Evolutionary conservation across 768 basidiomycete species (phyloP).

Genomic region (Grammothele lineata): DNA sequence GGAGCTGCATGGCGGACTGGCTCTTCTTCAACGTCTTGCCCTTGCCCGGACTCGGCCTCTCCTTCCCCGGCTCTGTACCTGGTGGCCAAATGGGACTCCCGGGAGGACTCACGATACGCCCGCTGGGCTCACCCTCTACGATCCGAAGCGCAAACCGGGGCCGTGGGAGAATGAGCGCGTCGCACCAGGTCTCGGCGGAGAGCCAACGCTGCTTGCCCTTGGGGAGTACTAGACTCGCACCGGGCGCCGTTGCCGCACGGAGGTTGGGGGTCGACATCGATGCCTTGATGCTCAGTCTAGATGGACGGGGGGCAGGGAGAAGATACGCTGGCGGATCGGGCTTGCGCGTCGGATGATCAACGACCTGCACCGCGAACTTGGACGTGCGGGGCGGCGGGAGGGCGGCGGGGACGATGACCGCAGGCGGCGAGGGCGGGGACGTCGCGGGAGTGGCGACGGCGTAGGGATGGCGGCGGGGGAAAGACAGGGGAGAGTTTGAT

Average conservation of each 20-base stretch:
- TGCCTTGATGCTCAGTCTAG: conserved; percentile 38
- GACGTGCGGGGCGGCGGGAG: conserved; percentile 14
- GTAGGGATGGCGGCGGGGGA: conserved; percentile 44
- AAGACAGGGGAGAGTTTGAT: conserved; percentile 1
- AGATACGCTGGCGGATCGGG: conserved; percentile 17
- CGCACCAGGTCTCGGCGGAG: conserved; percentile 77
- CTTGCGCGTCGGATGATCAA: conserved; percentile 18
- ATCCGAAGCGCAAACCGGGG: conserved; percentile 55
- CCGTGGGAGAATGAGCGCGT: conserved; percentile 71
- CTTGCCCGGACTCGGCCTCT: not conserved
- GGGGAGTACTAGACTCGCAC: conserved; percentile 13
- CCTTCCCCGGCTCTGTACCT: conserved; percentile 3
- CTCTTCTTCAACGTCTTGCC: conserved; percentile 17
- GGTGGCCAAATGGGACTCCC: conserved; percentile 35
- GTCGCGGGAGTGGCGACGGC: conserved; percentile 37
- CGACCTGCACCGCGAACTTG: conserved; percentile 23
- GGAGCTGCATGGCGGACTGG: conserved; percentile 32
- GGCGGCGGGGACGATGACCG: conserved; percentile 11
- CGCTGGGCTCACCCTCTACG: conserved; percentile 32
- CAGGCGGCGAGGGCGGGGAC: conserved; percentile 8
- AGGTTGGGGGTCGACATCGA: conserved; percentile 70
- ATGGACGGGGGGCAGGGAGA: conserved; percentile 13
- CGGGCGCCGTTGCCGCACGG: conserved; percentile 25
- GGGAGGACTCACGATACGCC: conserved; percentile 46
- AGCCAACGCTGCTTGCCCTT: conserved; percentile 63